Conservation (phyloP, 2,329 filamentous ascomycete genomes). For the Verticillium nubilum region DNA sequence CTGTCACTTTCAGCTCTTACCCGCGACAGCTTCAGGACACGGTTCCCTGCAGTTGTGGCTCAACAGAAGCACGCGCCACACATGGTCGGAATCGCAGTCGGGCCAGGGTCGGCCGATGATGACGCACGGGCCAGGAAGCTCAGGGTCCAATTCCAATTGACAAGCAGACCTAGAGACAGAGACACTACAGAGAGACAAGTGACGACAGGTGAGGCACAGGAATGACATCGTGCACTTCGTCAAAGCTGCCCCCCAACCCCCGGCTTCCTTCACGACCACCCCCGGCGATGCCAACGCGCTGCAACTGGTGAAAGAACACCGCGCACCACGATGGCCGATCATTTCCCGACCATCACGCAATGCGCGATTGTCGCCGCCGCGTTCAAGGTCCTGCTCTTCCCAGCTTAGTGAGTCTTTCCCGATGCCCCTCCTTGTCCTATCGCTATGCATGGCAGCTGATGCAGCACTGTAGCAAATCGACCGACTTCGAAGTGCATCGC, state of each 20-base stretch:
- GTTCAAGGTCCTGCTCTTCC: constrained; percentile 87
- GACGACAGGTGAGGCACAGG: not conserved
- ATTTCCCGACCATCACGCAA: constrained; percentile 83
- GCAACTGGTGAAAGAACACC: not conserved
- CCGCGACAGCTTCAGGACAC: not conserved
- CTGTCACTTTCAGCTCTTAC: not conserved
- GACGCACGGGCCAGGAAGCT: not conserved
- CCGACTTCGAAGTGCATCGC: constrained; percentile 96
- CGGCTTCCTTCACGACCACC: not conserved
- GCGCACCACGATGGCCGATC: constrained; percentile 60
- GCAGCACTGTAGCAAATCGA: constrained; percentile 71
- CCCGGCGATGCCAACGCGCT: constrained; percentile 10
- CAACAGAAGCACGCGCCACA: not conserved
- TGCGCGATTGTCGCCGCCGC: constrained; percentile 81
- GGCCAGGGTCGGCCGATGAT: not conserved
- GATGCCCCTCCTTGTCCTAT: not conserved
- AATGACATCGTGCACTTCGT: not conserved
- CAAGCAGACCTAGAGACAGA: too few relatives aligned
- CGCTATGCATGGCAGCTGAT: constrained; percentile 3
- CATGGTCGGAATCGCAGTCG: not conserved
- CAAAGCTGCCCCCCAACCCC: not conserved
- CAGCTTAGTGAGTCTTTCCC: constrained; percentile 71
- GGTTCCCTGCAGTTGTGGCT: not conserved
- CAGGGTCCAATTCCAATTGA: not conserved
- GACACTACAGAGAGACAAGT: not conserved